These are phyloP conservation scores for Amesomyces nigricolor DNA, from an alignment of 2,329 filamentous ascomycete genomes.

Conservation along the genomic window DNA sequence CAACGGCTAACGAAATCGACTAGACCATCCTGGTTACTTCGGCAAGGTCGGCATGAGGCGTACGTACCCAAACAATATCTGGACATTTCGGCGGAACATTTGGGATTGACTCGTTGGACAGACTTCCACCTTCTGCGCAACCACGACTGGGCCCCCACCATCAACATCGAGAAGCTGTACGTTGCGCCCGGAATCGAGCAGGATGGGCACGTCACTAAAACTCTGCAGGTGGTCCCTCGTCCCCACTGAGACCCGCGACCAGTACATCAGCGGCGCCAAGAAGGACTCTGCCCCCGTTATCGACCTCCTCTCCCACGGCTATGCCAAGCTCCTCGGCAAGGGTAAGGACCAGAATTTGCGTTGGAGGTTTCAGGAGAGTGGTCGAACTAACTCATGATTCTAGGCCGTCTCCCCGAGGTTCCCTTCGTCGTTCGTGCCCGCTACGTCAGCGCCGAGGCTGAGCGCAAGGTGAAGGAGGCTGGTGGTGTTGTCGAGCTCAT, in stretches of 20 bases:
- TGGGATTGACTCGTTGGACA: slow-evolving; percentile 10
- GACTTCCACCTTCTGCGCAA: slow-evolving; percentile 95
- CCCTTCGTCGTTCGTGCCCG: slow-evolving; percentile 91
- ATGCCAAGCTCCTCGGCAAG: slow-evolving; percentile 99
- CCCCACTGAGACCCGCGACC: slow-evolving; percentile 84
- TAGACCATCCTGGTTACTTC: slow-evolving; percentile 94
- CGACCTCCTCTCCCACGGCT: slow-evolving; percentile 94
- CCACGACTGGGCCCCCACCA: slow-evolving; percentile 96
- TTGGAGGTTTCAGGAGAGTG: neutral
- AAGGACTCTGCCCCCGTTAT: slow-evolving; percentile 93
- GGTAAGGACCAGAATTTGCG: slow-evolving; percentile 33
- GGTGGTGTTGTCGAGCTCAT: slow-evolving; percentile 95
- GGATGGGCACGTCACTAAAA: neutral
- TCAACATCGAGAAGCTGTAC: slow-evolving; percentile 91
- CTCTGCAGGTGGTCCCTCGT: slow-evolving; percentile 82
- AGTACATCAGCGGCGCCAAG: slow-evolving; percentile 76
- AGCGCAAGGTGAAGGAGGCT: slow-evolving; percentile 98
- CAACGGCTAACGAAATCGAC: slow-evolving; percentile 41
- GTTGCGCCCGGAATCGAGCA: slow-evolving; percentile 36
- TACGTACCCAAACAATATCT: slow-evolving; percentile 13
- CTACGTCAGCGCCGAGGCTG: slow-evolving; percentile 92
- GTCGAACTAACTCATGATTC: slow-evolving; percentile 7
- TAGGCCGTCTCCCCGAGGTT: slow-evolving; percentile 77
- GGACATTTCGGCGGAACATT: neutral
- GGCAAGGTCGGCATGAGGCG: slow-evolving; percentile 86